Conservation (phyloP, 73 alveolate species). For the Paramecium primaurelia region DNA sequence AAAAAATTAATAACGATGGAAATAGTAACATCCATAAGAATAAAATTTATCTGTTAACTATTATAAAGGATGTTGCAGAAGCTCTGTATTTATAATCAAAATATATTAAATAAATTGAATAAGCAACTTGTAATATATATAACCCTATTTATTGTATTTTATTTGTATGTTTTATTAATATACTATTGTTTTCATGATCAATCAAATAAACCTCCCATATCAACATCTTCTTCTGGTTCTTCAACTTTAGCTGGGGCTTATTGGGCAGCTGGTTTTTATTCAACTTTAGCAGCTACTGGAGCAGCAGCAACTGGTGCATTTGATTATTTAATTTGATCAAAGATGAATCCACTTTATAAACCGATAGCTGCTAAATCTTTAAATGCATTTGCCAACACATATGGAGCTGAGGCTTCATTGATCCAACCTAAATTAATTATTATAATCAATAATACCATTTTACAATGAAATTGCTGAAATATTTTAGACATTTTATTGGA, state of each 20-base stretch:
- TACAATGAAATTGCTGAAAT: constrained; percentile 89
- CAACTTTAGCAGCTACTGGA: constrained; percentile 67
- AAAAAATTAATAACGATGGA: background rate
- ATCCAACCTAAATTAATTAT: constrained; percentile 55
- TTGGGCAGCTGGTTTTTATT: constrained; percentile 47
- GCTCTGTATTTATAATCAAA: too few species aligned
- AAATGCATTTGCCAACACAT: constrained; percentile 94
- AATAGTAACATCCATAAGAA: background rate
- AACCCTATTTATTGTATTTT: background rate
- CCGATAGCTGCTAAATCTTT: constrained; percentile 96
- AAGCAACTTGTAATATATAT: background rate
- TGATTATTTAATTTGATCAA: constrained; percentile 79
- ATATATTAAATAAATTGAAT: too few species aligned
- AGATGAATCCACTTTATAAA: constrained; percentile 84
- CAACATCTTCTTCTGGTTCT: constrained; percentile 95
- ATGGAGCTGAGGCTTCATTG: constrained; percentile 98
- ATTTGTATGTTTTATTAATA: constrained; percentile 9
- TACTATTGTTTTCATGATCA: constrained; percentile 46
- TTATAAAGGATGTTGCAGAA: background rate
- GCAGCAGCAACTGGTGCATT: constrained; percentile 62
- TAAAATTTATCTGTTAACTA: background rate
- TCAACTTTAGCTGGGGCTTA: constrained; percentile 66
- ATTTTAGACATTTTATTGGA: constrained; percentile 78
- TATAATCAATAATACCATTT: constrained; percentile 58
- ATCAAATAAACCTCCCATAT: constrained; percentile 93